Evolutionary conservation across 192 early-diverging fungal species (phyloP), one percentile per base, ranked within the genome.

Genomic region (Geranomyces variabilis): DNA sequence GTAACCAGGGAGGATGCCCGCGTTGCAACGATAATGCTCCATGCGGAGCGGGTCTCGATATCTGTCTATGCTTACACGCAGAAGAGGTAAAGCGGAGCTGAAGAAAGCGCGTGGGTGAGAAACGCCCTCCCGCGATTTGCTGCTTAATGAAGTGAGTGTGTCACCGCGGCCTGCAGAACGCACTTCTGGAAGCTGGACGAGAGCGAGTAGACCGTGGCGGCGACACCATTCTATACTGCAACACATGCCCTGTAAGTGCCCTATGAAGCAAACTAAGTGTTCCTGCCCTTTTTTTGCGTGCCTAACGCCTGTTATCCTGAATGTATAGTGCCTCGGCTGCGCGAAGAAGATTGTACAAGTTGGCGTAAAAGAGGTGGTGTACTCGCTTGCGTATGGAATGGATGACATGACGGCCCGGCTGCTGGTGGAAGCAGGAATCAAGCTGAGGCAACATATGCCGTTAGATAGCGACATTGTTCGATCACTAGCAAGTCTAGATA

Each of bases 341-440:
- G 93, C 96, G 14, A 93, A 95, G 65, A 98, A 98, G 81, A 94
- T 98, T 75, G 90, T 98, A 1, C 98, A 99, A 77, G 88, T 89
- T 17, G 96, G 96, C 6, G 87, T 99, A 33, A 86, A 83, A 56
- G 89, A 93, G 66, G 98, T 99, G 0, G 94, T 99, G 14, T 99
- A 97, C 62, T 87, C 88, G 6, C 89, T 90, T 68, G 90, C 90
- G 15, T 99, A 99, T 70, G 93, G 94, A 0, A 96, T 97, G 95
- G 97, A 99, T 75, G 88, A 90, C 10, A 75, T 93, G 73, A 93
- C 95, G 5, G 80, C 86, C 17, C 83, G 82, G 56, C 81, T 99
- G 68, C 92, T 99, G 57, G 68, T 80, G 33, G 93, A 95, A 67
- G 97, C 95, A 0, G 87, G 88, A 0, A 85, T 99, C 8, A 83